A percentile compares a stretch with the other conserved stretches of the same genome.
Evolutionary conservation across 164 flowering plant species (phyloP).

Genomic region (Pachysandra terminalis): DNA sequence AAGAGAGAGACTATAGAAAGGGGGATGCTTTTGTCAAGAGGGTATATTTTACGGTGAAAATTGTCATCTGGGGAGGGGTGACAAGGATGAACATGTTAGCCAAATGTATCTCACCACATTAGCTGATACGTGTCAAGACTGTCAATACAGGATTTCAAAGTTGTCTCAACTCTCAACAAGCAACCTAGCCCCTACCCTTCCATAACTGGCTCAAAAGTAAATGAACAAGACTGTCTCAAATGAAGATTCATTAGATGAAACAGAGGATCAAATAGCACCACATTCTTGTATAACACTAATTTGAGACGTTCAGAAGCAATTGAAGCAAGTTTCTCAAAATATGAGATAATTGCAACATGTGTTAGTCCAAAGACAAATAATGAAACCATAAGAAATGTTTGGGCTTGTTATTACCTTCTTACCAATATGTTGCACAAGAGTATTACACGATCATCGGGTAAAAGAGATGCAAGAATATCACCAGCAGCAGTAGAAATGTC

Average conservation of each 20-base stretch:
- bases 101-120: too few relatives aligned
- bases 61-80: too few relatives aligned
- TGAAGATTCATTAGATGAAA: not conserved
- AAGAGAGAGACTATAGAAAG: too few relatives aligned
- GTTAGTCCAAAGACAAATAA: not conserved
- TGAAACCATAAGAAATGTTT: not conserved
- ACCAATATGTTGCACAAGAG: constrained; percentile 74
- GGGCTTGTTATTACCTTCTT: constrained; percentile 53
- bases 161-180: too few relatives aligned
- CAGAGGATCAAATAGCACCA: not conserved
- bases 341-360: not conserved
- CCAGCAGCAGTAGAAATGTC: constrained; percentile 52
- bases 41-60: too few relatives aligned
- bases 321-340: not conserved
- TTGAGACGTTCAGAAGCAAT: not conserved
- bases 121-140: too few relatives aligned
- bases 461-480: constrained; percentile 62
- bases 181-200: not conserved
- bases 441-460: constrained; percentile 76
- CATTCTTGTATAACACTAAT: not conserved
- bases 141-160: too few relatives aligned
- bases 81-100: too few relatives aligned
- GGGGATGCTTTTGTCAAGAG: too few relatives aligned
- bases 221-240: not conserved
- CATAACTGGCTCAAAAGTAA: not conserved